A percentile compares a stretch with the other conserved stretches of the same genome.
Conservation (phyloP, 73 alveolate genomes). For the Paramecium sexaurelia region DNA sequence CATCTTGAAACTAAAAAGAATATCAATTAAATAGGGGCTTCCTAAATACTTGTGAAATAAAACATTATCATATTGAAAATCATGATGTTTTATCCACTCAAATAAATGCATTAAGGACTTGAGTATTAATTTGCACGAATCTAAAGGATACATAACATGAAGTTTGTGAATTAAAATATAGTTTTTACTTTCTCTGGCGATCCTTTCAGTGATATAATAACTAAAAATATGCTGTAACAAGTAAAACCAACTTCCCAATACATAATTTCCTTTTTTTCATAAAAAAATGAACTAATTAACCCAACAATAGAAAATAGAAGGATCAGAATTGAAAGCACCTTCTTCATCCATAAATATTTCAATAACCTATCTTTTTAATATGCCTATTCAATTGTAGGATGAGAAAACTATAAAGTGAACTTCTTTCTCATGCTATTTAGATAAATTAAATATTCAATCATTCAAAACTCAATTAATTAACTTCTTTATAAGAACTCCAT, state of each 20-base stretch:
- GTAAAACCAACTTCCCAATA: neutral
- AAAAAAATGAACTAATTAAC: neutral
- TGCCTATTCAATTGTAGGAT: neutral
- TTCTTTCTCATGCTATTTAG: neutral
- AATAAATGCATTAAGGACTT: neutral
- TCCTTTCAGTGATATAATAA: neutral
- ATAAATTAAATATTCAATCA: neutral
- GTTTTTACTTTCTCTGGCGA: slow-evolving; percentile 12
- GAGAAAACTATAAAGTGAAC: neutral
- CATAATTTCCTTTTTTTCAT: neutral
- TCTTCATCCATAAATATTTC: neutral
- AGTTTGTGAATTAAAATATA: neutral
- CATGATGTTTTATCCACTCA: slow-evolving; percentile 5
- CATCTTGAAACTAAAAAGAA: neutral
- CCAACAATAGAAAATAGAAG: neutral
- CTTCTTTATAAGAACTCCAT: neutral
- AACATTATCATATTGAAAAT: slow-evolving; percentile 16
- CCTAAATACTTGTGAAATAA: neutral
- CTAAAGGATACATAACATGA: neutral
- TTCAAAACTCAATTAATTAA: neutral
- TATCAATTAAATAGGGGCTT: neutral
- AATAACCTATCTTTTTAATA: slow-evolving; percentile 16
- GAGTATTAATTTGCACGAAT: neutral
- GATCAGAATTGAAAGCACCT: neutral
- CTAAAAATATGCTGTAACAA: neutral